Evolutionary conservation across 2,329 filamentous ascomycete species (phyloP).

Genomic region (Calonectria hongkongensis): DNA sequence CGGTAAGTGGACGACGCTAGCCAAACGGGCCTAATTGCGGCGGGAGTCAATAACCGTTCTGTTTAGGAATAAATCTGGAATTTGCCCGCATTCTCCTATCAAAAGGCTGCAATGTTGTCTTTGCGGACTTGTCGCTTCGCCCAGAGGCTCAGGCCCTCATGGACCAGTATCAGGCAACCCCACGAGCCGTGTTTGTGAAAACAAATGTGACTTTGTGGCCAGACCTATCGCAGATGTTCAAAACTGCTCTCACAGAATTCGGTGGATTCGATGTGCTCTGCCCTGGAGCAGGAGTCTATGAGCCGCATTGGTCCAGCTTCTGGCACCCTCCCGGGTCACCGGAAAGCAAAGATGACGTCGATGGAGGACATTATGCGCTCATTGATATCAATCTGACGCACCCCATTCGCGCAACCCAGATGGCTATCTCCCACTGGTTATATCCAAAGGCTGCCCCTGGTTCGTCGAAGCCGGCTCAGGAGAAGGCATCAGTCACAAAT

Average conservation of each 20-base stretch:
- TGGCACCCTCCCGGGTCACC: slow-evolving; percentile 64
- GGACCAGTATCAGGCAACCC: slow-evolving; percentile 44
- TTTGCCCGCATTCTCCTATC: slow-evolving; percentile 66
- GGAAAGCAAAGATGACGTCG: slow-evolving; percentile 56
- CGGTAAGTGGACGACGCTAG: slow-evolving; percentile 38
- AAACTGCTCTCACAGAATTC: slow-evolving; percentile 59
- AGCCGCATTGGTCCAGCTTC: slow-evolving; percentile 65
- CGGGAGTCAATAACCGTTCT: background rate
- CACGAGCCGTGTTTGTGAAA: slow-evolving; percentile 63
- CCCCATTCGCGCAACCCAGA: slow-evolving; percentile 63
- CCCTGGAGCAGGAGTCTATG: slow-evolving; percentile 68
- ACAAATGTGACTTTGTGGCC: slow-evolving; percentile 68
- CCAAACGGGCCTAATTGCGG: background rate
- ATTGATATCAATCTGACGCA: slow-evolving; percentile 66
- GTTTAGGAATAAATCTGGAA: slow-evolving; percentile 64
- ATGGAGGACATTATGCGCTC: slow-evolving; percentile 58
- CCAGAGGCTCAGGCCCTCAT: slow-evolving; percentile 64
- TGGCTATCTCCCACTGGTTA: slow-evolving; percentile 63
- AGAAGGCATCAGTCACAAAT: slow-evolving; percentile 49
- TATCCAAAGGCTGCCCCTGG: slow-evolving; percentile 45
- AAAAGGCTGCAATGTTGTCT: slow-evolving; percentile 65
- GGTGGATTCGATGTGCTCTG: slow-evolving; percentile 65
- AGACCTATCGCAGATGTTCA: slow-evolving; percentile 60
- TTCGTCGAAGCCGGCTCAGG: slow-evolving; percentile 18
- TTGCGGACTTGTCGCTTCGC: slow-evolving; percentile 66